Percentiles rank a stretch among this genome's conserved stretches.
These are phyloP conservation scores for Rhodotorula sp. DNA, from an alignment of 1,284 basidiomycete genomes.

Conservation along the genomic window DNA sequence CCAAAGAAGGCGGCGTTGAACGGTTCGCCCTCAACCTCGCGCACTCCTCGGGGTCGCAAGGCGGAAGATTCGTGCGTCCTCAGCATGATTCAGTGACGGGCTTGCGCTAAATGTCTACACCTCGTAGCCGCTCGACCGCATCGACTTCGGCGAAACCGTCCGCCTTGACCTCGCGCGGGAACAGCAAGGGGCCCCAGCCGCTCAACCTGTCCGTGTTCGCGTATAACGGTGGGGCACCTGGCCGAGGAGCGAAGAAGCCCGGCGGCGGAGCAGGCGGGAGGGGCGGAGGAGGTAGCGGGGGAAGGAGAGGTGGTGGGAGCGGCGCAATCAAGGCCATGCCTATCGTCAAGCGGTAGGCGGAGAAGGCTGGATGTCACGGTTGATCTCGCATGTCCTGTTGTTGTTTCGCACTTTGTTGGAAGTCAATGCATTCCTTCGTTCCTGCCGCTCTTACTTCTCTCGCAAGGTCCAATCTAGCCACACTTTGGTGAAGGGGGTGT, in stretches of 20 bases:
- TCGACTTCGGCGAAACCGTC: background rate
- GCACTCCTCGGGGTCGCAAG: background rate
- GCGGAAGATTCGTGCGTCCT: background rate
- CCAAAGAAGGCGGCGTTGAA: background rate
- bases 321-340: slow-evolving; percentile 29
- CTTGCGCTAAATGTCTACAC: no score
- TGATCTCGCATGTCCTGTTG: slow-evolving; percentile 1
- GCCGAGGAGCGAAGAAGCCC: background rate
- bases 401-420: background rate
- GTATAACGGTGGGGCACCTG: background rate
- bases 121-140: background rate
- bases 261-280: background rate
- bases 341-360: slow-evolving; percentile 2
- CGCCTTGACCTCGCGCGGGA: background rate
- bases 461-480: no score
- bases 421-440: background rate
- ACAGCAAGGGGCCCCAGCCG: background rate
- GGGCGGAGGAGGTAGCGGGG: background rate
- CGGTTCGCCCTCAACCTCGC: background rate
- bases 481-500: background rate
- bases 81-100: no score
- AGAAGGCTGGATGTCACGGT: background rate
- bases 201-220: slow-evolving; percentile 10
- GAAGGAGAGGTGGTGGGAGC: no score
- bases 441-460: background rate